phyloP scores from a whole-genome alignment of 352 stramenopile genomes.

The Phytophthora crassamura region DNA sequence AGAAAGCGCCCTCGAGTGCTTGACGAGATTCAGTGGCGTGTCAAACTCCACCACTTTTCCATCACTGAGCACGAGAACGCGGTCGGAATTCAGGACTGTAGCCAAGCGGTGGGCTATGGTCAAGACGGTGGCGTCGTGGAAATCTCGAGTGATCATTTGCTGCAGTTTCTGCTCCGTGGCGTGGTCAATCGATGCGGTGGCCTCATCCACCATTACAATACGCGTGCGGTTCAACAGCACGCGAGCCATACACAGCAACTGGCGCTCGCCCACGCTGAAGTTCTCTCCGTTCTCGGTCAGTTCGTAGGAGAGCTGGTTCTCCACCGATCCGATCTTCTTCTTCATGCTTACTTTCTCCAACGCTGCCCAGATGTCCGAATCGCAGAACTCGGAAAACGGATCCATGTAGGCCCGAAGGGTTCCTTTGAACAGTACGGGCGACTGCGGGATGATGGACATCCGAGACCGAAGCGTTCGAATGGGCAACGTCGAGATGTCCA shows the following conservation, averaged over 20 bases:
- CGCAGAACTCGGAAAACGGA: slow-evolving; percentile 77
- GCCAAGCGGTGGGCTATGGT: slow-evolving; percentile 93
- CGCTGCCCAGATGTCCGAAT: slow-evolving; percentile 71
- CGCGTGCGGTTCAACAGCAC: slow-evolving; percentile 83
- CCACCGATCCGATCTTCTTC: slow-evolving; percentile 26
- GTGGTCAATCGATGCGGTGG: slow-evolving; percentile 76
- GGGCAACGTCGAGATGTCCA: slow-evolving; percentile 44
- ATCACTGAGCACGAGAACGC: slow-evolving; percentile 88
- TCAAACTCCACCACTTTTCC: slow-evolving; percentile 89
- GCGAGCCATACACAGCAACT: slow-evolving; percentile 93
- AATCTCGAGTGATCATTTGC: slow-evolving; percentile 85
- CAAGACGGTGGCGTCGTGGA: slow-evolving; percentile 89
- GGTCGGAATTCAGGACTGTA: slow-evolving; percentile 91
- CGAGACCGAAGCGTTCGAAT: slow-evolving; percentile 33
- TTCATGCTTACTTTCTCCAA: slow-evolving; percentile 72
- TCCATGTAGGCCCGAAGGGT: slow-evolving; percentile 89
- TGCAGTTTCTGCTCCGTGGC: slow-evolving; percentile 67
- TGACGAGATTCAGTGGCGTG: slow-evolving; percentile 46
- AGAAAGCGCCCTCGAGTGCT: slow-evolving; percentile 18
- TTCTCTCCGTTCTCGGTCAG: slow-evolving; percentile 63
- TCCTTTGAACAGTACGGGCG: slow-evolving; percentile 93
- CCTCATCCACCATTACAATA: slow-evolving; percentile 96
- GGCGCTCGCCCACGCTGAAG: slow-evolving; percentile 83
- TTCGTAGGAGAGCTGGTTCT: slow-evolving; percentile 26
- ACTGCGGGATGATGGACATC: slow-evolving; percentile 68